These are phyloP conservation scores for Euptelea pleiosperma DNA, from an alignment of 164 flowering plant genomes.

Conservation along the genomic window DNA sequence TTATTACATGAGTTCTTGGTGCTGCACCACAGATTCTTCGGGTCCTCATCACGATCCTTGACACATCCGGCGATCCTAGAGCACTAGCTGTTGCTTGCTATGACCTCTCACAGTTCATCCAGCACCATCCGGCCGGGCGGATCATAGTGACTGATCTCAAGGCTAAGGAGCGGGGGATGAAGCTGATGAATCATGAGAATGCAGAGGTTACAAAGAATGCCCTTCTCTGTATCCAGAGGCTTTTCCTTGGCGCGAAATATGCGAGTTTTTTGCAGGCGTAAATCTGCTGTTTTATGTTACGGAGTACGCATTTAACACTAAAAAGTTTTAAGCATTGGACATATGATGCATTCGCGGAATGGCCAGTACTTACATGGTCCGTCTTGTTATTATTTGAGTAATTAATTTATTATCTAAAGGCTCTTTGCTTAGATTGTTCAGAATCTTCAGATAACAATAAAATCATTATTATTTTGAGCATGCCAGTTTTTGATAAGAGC, in stretches of 20 bases:
- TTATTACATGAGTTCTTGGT: too few relatives aligned
- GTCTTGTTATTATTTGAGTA: too few relatives aligned
- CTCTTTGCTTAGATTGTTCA: too few relatives aligned
- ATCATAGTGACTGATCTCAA: constrained; percentile 75
- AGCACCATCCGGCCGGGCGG: constrained; percentile 82
- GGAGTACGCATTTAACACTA: too few relatives aligned
- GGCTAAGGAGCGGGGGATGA: constrained; percentile 94
- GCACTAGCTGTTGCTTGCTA: constrained; percentile 90
- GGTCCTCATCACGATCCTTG: constrained; percentile 88
- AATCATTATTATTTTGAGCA: too few relatives aligned
- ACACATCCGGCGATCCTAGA: constrained; percentile 79
- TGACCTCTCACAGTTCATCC: constrained; percentile 92
- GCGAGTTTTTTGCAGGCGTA: constrained; percentile 93
- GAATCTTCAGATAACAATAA: too few relatives aligned
- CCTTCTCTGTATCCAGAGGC: constrained; percentile 88
- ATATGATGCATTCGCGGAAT: too few relatives aligned
- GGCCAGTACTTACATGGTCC: too few relatives aligned
- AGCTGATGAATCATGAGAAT: constrained; percentile 85
- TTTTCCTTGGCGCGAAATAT: constrained; percentile 91
- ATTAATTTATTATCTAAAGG: too few relatives aligned
- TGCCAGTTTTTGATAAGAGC: too few relatives aligned
- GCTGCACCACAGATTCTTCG: constrained; percentile 58
- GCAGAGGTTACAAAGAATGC: constrained; percentile 90
- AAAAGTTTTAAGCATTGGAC: too few relatives aligned
- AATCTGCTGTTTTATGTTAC: too few relatives aligned